A percentile compares a stretch with the other conserved stretches of the same genome.
These are phyloP conservation scores for Verticillium nonalfalfae DNA, from an alignment of 2,329 filamentous ascomycete species.

Conservation along the genomic window DNA sequence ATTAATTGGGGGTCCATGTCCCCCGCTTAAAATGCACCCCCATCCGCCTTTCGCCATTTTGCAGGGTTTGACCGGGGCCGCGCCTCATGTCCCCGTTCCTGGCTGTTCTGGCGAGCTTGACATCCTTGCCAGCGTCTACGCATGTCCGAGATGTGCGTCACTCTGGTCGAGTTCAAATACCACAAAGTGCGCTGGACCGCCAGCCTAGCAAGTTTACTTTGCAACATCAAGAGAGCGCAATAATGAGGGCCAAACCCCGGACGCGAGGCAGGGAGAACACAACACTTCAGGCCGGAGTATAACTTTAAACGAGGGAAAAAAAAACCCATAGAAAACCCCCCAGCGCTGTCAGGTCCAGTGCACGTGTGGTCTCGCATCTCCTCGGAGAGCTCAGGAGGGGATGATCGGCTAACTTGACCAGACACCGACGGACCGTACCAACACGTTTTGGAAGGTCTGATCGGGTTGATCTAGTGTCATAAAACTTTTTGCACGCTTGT, in stretches of 20 bases:
- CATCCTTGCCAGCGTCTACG: background rate
- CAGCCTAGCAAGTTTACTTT: background rate
- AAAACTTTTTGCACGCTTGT: background rate
- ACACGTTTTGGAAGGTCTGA: background rate
- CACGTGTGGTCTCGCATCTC: background rate
- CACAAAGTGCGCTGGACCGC: no score
- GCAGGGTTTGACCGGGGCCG: background rate
- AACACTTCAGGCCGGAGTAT: background rate
- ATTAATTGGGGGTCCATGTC: background rate
- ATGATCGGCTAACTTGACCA: background rate
- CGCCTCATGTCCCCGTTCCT: background rate
- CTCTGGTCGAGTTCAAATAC: background rate
- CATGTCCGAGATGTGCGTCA: background rate
- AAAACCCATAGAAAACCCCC: no score
- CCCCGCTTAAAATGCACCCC: background rate
- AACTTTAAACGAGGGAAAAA: background rate
- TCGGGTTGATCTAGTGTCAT: background rate
- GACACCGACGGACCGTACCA: background rate
- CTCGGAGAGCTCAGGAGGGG: background rate
- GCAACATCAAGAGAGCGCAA: background rate
- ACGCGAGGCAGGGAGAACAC: background rate
- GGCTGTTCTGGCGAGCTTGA: background rate
- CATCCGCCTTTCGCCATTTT: background rate
- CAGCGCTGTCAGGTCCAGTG: background rate
- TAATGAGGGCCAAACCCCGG: background rate